phyloP scores from a whole-genome alignment of 805 yeast genomes.

The Monosporozyma unispora region DNA sequence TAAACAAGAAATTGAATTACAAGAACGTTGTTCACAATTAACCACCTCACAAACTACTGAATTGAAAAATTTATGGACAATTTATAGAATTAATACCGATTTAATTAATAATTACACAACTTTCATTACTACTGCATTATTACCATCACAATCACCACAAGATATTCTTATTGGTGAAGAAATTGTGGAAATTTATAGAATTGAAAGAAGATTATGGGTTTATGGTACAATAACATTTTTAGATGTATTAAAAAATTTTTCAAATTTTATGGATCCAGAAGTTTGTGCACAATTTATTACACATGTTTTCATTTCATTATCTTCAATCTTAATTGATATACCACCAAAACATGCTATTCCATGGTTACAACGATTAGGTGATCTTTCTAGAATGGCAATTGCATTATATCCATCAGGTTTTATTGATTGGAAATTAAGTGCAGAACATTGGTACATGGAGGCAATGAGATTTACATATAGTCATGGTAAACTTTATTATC shows the following conservation, averaged over 20 bases:
- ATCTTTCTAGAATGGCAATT: slow-evolving; percentile 78
- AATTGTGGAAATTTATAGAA: slow-evolving; percentile 66
- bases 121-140: slow-evolving; percentile 59
- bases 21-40: slow-evolving; percentile 56
- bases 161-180: slow-evolving; percentile 47
- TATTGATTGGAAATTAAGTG: slow-evolving; percentile 78
- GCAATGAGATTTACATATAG: slow-evolving; percentile 70
- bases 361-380: slow-evolving; percentile 84
- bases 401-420: slow-evolving; percentile 71
- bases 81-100: slow-evolving; percentile 58
- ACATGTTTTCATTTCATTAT: slow-evolving; percentile 51
- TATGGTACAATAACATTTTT: slow-evolving; percentile 76
- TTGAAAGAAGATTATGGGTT: slow-evolving; percentile 76
- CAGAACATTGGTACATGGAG: slow-evolving; percentile 74
- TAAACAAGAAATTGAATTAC: slow-evolving; percentile 57
- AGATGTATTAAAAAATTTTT: slow-evolving; percentile 67
- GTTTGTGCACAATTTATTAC: slow-evolving; percentile 67
- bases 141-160: slow-evolving; percentile 53
- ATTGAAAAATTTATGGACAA: slow-evolving; percentile 63
- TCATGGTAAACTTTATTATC: slow-evolving; percentile 79
- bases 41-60: slow-evolving; percentile 45
- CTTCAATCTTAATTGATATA: slow-evolving; percentile 34
- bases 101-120: slow-evolving; percentile 64
- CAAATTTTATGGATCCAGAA: slow-evolving; percentile 68
- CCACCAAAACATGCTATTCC: slow-evolving; percentile 30